These are phyloP conservation scores for Magnolia kwangsiensis DNA, from an alignment of 164 flowering plant genomes.

Conservation along the genomic window DNA sequence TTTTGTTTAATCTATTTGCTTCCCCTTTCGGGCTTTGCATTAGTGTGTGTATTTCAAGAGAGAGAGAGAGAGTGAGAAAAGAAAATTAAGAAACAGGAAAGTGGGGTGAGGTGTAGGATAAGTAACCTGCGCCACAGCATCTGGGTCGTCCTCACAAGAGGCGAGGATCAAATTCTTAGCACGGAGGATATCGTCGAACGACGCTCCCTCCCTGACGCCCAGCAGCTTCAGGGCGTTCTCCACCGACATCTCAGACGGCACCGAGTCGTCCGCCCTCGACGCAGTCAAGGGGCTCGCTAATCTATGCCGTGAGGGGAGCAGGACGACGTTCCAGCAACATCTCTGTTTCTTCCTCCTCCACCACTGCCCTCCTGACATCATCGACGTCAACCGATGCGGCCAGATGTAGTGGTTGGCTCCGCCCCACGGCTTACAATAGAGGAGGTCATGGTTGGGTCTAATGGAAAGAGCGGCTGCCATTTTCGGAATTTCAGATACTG, in stretches of 20 bases:
- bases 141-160: constrained; percentile 66
- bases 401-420: not conserved
- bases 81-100: not conserved
- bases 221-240: constrained; percentile 85
- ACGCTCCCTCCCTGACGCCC: constrained; percentile 75
- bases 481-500: not conserved
- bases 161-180: constrained; percentile 78
- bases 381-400: not conserved
- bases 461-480: constrained; percentile 32
- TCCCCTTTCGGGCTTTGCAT: too few relatives aligned
- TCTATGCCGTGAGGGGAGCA: constrained; percentile 15
- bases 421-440: not conserved
- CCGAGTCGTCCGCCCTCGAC: constrained; percentile 60
- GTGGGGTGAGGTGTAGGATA: not conserved
- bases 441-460: constrained; percentile 25
- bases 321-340: constrained; percentile 11
- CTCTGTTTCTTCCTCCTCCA: not conserved
- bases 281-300: constrained; percentile 7
- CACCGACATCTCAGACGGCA: constrained; percentile 80
- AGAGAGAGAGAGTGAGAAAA: not conserved
- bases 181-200: constrained; percentile 82
- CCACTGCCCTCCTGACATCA: not conserved
- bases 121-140: constrained; percentile 62
- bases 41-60: not conserved
- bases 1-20: too few relatives aligned